Base-by-base conservation (phyloP, 495 filamentous ascomycete genomes). In the Trichocladium uniseriatum region DNA sequence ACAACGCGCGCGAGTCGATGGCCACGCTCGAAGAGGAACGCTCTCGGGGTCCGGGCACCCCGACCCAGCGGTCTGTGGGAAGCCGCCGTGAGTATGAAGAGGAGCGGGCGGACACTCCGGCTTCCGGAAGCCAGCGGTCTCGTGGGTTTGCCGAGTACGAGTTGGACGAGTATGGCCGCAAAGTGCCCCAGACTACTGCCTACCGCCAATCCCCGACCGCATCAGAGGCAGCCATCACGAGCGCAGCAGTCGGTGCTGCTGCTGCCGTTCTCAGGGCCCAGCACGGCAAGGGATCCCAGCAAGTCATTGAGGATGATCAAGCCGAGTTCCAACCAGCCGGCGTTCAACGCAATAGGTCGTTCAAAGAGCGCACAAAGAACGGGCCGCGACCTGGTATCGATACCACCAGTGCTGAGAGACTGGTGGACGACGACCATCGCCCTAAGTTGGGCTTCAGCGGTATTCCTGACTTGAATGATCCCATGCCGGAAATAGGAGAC, bases 391-490 rank as follows among this genome's bases (percentile, higher is more conserved):
- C 73, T n/a, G 74, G 76, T 18, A 73, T 75, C 20, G 88, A 86
- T 10, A 84, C 86, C n/a, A 84, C 86, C 51, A 90, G 86, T 57
- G 70, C 87, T 29, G 79, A 86, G 37, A 73, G 78, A 38, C 80
- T 84, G 18, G 52, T 40, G 10, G 67, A 76, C 24, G 76, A 81
- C 16, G 75, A 83, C 16, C 66, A 79, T 11, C 66, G 73, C 1
- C 70, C 76, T 15, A 71, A 73, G 50, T 60, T 90, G 67, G 74
- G 69, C 20, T 74, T 81, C 18, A 89, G 70, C 62, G 77, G 79
- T 49, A 50, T 88, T 38, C 83, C 83, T 13, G 73, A 77, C 54
- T 60, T 72, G 20, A 54, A 78, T 34, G 69, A 84, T 60, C 79
- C 79, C 6, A 72, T 88, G 69, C 84, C 79, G 0, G 86, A 89